Evolutionary conservation across 164 flowering plant species (phyloP), one percentile per base, ranked within the genome.

Genomic region (Stephania japonica): DNA sequence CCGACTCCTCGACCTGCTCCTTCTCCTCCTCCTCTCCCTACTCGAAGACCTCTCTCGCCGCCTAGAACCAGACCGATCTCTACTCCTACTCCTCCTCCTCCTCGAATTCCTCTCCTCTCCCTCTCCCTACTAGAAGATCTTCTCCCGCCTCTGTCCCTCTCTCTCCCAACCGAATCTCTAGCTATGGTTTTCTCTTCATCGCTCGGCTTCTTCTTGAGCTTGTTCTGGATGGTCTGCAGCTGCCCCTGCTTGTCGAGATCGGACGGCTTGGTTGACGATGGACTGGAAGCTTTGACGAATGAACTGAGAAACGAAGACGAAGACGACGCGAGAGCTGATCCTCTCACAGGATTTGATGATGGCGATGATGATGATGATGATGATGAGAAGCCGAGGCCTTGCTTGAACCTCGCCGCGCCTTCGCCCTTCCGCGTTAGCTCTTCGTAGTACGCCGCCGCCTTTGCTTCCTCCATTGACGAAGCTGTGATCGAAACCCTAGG

Each of bases 391-490:
- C 99, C 98, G 26, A 95, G 89, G 41, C 99, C 99, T 78, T 90
- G 98, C 73, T 95, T 95, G 85, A 90, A 95, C 24, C 87, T 76
- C 23, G 99, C 98, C 59, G 99, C 98, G 47, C 91, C 97, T 77
- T 80, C 87, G 63, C 99, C 99, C 76, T 84, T 90, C 14, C 96
- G 93, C 4, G 93, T 88, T 27, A 95, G 85, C 81, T 95, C 99
- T 69, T 95, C 94, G 89, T 91, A 95, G 84, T 90, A 90, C 6
- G 97, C 97, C 19, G 93, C 93, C 0, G 95, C 92, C 73, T 90
- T 95, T 32, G 82, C 89, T 82, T 95, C 98, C 84, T 92, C 98
- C 98, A 94, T 92, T 70, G 42, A 59, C 12, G 78, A 41, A 41
- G 49, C 26, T 6, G 16, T 27, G 23, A 16, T 23, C 50, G 8